phyloP scores from a whole-genome alignment of 1,284 basidiomycete genomes.

The Pseudozyma thailandica region DNA sequence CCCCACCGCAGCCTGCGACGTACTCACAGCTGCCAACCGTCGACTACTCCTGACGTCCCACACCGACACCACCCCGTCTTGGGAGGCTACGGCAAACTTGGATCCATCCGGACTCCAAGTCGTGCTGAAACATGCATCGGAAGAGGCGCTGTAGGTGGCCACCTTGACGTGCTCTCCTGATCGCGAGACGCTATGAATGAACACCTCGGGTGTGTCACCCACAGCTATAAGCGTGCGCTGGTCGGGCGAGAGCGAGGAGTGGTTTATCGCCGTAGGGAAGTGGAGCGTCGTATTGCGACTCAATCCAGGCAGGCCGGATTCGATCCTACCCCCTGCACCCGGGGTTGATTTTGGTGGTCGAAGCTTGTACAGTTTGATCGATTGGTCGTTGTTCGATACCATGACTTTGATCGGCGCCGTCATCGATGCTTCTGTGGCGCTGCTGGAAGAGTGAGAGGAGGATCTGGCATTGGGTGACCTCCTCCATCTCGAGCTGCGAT shows the following conservation, averaged over 20 bases:
- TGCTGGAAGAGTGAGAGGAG: background rate
- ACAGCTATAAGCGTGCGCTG: slow-evolving; percentile 83
- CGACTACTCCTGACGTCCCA: slow-evolving; percentile 69
- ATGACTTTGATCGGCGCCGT: slow-evolving; percentile 70
- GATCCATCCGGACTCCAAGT: slow-evolving; percentile 81
- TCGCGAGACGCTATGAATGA: slow-evolving; percentile 66
- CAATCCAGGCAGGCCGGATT: slow-evolving; percentile 73
- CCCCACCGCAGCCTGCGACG: slow-evolving; percentile 24
- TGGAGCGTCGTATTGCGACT: slow-evolving; percentile 41
- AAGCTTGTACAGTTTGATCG: slow-evolving; percentile 74
- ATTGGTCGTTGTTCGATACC: slow-evolving; percentile 84
- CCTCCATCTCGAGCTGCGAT: slow-evolving; percentile 30
- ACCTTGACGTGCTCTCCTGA: slow-evolving; percentile 48
- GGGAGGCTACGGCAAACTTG: slow-evolving; percentile 85
- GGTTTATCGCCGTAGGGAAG: slow-evolving; percentile 53
- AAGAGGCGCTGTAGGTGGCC: slow-evolving; percentile 65
- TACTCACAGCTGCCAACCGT: slow-evolving; percentile 53
- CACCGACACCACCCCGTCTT: slow-evolving; percentile 80
- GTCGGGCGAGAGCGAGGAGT: slow-evolving; percentile 76
- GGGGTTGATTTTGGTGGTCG: slow-evolving; percentile 42
- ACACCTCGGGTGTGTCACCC: slow-evolving; percentile 83
- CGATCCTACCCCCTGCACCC: slow-evolving; percentile 65
- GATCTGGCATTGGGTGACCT: slow-evolving; percentile 3
- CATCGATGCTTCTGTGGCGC: background rate
- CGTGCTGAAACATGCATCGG: slow-evolving; percentile 78